Percentiles rank a stretch among this genome's conserved stretches.
Conservation (phyloP, 176 grass and related monocot genomes). For the Juncus effusus region DNA sequence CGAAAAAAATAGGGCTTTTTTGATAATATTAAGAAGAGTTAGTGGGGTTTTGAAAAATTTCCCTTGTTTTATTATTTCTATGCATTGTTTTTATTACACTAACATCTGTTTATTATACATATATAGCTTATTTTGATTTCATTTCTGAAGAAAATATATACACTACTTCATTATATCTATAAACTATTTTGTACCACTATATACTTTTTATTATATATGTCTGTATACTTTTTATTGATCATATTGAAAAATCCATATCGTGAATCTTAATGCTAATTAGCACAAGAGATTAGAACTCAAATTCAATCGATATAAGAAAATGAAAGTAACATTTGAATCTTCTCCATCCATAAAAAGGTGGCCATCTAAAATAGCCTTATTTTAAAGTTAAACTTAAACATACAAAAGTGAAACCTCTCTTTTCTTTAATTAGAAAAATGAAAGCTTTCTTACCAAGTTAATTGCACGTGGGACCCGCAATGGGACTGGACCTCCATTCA, state of each 20-base stretch:
- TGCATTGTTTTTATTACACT: too few relatives aligned
- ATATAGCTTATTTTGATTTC: too few relatives aligned
- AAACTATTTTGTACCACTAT: too few relatives aligned
- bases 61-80: too few relatives aligned
- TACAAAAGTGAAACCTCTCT: neutral
- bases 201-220: too few relatives aligned
- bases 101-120: too few relatives aligned
- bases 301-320: neutral
- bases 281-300: slow-evolving; percentile 1
- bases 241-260: neutral
- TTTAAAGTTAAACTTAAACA: neutral
- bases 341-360: neutral
- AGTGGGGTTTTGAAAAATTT: too few relatives aligned
- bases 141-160: too few relatives aligned
- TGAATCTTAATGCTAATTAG: neutral
- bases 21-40: too few relatives aligned
- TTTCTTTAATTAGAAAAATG: neutral
- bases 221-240: too few relatives aligned
- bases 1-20: too few relatives aligned
- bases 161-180: too few relatives aligned
- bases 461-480: slow-evolving; percentile 29
- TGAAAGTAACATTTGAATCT: neutral
- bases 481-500: neutral
- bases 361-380: neutral
- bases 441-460: slow-evolving; percentile 40